These are phyloP conservation scores for Dendrobium officinale DNA, from an alignment of 106 monocot genomes.

Conservation along the genomic window DNA sequence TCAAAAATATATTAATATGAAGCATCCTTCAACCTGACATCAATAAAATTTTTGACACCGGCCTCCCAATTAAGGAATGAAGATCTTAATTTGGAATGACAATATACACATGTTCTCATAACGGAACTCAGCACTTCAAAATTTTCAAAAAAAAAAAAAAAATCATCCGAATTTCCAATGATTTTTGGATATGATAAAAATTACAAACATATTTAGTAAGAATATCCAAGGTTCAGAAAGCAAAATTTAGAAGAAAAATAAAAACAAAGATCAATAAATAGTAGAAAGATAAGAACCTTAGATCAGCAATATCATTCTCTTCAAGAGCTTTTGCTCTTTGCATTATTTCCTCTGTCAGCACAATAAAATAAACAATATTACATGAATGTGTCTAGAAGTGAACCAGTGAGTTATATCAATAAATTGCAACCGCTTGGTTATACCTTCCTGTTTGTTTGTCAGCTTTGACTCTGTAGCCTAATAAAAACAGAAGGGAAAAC, in stretches of 20 bases:
- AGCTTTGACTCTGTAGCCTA: conserved; percentile 74
- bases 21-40: not conserved
- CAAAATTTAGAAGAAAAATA: not conserved
- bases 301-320: conserved; percentile 55
- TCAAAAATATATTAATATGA: not conserved
- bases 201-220: not conserved
- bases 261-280: conserved; percentile 4
- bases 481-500: not conserved
- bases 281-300: conserved; percentile 30
- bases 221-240: not conserved
- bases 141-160: not conserved
- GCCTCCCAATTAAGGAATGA: not conserved
- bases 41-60: not conserved
- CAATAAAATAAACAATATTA: conserved; percentile 4
- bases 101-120: not conserved
- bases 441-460: conserved; percentile 83
- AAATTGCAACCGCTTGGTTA: not conserved
- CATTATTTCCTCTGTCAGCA: conserved; percentile 58
- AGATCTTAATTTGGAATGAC: not conserved
- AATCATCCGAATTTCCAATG: not conserved
- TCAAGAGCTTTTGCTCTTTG: conserved; percentile 63
- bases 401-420: not conserved
- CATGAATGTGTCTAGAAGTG: not conserved
- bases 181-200: not conserved
- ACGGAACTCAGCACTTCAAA: not conserved